Conservation (phyloP, 805 yeast species). For the Metschnikowia peoriensis region DNA sequence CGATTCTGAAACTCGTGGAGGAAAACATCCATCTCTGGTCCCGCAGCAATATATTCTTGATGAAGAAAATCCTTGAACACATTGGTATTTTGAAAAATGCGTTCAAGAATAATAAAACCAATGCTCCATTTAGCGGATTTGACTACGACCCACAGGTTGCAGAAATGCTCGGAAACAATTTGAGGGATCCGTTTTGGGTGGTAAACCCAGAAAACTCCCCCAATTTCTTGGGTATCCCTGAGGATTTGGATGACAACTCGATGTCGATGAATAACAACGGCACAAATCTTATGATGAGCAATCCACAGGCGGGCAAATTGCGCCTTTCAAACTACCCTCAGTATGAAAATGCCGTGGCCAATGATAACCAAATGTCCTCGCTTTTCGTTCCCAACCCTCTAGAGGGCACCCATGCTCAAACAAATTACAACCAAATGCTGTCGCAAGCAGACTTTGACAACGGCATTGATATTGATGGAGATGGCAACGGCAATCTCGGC, state of each 20-base stretch:
- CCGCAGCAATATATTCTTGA: conserved; percentile 29
- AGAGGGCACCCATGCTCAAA: background rate
- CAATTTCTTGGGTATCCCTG: conserved; percentile 10
- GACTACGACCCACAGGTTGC: conserved; percentile 25
- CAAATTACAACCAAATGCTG: conserved; percentile 2
- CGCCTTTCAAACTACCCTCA: background rate
- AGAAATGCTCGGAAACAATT: conserved; percentile 39
- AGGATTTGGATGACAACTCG: background rate
- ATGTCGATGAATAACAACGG: conserved; percentile 4
- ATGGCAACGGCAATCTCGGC: background rate
- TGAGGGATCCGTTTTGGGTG: conserved; percentile 52
- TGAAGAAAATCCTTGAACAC: conserved; percentile 29
- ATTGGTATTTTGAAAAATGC: conserved; percentile 23
- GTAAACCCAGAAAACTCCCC: conserved; percentile 30
- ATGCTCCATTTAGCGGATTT: conserved; percentile 9
- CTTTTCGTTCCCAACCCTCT: background rate
- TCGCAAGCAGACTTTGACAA: background rate
- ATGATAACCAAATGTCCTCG: background rate
- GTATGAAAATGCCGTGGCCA: background rate
- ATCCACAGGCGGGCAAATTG: conserved; percentile 1
- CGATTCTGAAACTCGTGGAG: conserved; percentile 20
- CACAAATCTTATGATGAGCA: background rate
- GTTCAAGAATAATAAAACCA: conserved; percentile 1
- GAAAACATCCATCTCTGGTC: conserved; percentile 32
- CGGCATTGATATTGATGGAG: background rate